phyloP scores from a whole-genome alignment of 805 yeast genomes.

The Blastobotrys americana region DNA sequence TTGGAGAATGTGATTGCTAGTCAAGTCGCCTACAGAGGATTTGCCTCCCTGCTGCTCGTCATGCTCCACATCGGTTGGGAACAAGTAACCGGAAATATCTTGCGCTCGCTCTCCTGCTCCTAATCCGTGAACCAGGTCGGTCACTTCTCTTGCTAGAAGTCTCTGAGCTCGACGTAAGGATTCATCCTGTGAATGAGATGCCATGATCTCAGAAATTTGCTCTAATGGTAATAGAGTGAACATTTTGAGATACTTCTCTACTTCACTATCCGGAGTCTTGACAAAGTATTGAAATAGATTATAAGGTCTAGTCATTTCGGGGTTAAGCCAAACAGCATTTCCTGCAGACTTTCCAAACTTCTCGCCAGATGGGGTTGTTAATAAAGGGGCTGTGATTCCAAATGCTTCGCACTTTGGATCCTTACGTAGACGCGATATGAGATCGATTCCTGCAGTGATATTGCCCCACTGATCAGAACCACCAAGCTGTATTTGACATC shows the following conservation, averaged over 20 bases:
- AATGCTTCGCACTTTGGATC: constrained; percentile 28
- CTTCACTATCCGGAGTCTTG: constrained; percentile 70
- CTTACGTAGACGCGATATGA: constrained; percentile 53
- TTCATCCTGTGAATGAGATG: constrained; percentile 50
- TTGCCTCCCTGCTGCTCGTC: neutral
- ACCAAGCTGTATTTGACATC: constrained; percentile 73
- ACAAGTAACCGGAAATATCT: constrained; percentile 31
- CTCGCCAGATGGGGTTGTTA: constrained; percentile 82
- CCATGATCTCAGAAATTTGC: constrained; percentile 49
- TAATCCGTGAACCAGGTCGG: constrained; percentile 79
- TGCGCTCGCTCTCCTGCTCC: constrained; percentile 65
- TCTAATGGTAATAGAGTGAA: constrained; percentile 71
- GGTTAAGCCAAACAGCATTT: constrained; percentile 84
- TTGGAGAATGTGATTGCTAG: constrained; percentile 39
- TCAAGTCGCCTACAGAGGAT: constrained; percentile 30
- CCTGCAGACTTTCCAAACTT: constrained; percentile 98
- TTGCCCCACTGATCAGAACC: constrained; percentile 99
- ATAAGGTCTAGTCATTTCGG: constrained; percentile 66
- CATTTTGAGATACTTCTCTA: constrained; percentile 57
- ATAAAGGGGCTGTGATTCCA: constrained; percentile 84
- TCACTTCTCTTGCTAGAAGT: constrained; percentile 72
- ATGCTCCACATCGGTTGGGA: too few species aligned
- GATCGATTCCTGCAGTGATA: constrained; percentile 90
- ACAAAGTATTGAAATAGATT: constrained; percentile 81
- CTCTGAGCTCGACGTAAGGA: constrained; percentile 65